Evolutionary conservation across 1,284 basidiomycete species (phyloP).

Genomic region (Malassezia globosa): DNA sequence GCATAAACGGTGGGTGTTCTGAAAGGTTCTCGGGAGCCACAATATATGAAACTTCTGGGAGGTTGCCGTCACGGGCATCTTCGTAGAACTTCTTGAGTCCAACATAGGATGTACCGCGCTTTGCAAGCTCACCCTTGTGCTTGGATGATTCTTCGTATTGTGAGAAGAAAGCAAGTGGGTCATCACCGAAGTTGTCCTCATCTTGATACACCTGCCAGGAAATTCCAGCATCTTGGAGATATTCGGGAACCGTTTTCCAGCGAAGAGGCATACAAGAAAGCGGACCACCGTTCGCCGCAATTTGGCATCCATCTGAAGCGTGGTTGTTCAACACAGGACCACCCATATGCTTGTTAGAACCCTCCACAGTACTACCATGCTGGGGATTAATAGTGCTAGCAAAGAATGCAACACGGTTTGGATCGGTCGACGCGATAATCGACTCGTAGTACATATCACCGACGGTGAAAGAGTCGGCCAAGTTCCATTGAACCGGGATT

Average conservation of each 20-base stretch:
- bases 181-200: slow-evolving; percentile 28
- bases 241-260: slow-evolving; percentile 34
- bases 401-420: slow-evolving; percentile 28
- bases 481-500: slow-evolving; percentile 31
- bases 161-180: slow-evolving; percentile 15
- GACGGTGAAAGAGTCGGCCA: slow-evolving; percentile 28
- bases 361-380: slow-evolving; percentile 7
- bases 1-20: slow-evolving; percentile 31
- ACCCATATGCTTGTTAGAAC: slow-evolving; percentile 6
- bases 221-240: slow-evolving; percentile 24
- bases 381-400: slow-evolving; percentile 18
- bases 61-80: slow-evolving; percentile 26
- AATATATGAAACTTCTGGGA: slow-evolving; percentile 33
- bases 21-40: slow-evolving; percentile 30
- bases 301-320: slow-evolving; percentile 9
- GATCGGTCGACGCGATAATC: slow-evolving; percentile 25
- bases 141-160: slow-evolving; percentile 17
- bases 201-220: slow-evolving; percentile 30
- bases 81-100: slow-evolving; percentile 29
- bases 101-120: slow-evolving; percentile 20
- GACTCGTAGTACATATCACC: slow-evolving; percentile 34
- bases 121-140: slow-evolving; percentile 16
- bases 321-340: slow-evolving; percentile 21
- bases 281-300: slow-evolving; percentile 2
- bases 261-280: slow-evolving; percentile 20